A percentile compares a stretch with the other conserved stretches of the same genome.
phyloP scores from a whole-genome alignment of 495 filamentous ascomycete genomes.

The Talaromyces adpressus region DNA sequence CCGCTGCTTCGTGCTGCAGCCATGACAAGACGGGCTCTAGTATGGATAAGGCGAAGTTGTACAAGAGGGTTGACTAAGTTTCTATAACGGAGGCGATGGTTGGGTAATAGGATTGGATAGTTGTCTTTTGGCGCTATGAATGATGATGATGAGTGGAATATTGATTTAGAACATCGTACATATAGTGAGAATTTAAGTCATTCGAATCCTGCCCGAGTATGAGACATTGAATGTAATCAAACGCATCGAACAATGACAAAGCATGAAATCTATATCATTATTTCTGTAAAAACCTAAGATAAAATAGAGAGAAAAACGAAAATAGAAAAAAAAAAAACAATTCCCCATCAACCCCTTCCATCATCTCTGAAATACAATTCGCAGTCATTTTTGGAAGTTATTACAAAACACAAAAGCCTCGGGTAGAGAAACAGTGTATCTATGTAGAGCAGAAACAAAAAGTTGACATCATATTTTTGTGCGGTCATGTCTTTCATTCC shows the following conservation, averaged over 20 bases:
- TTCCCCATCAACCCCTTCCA: neutral
- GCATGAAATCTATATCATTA: conserved; percentile 1
- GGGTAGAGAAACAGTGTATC: neutral
- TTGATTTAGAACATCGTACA: neutral
- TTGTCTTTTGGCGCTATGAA: neutral
- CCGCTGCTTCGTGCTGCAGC: conserved; percentile 18
- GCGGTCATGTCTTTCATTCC: neutral
- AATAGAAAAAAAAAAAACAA: neutral
- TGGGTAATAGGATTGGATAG: neutral
- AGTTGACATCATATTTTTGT: neutral
- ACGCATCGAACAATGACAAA: neutral
- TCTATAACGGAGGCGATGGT: neutral
- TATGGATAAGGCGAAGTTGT: conserved; percentile 26
- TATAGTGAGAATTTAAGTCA: neutral
- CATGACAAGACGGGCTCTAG: conserved; percentile 14
- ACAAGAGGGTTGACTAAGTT: conserved; percentile 27
- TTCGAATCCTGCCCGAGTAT: neutral
- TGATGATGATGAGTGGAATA: neutral
- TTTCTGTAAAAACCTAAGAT: neutral
- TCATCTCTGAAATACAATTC: neutral
- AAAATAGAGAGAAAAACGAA: neutral
- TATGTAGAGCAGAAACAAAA: neutral
- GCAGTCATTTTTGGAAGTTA: neutral
- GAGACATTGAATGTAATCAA: neutral
- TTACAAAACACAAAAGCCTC: neutral